Evolutionary conservation across 768 basidiomycete genomes (phyloP).

Genomic region (Lactarius indigo): DNA sequence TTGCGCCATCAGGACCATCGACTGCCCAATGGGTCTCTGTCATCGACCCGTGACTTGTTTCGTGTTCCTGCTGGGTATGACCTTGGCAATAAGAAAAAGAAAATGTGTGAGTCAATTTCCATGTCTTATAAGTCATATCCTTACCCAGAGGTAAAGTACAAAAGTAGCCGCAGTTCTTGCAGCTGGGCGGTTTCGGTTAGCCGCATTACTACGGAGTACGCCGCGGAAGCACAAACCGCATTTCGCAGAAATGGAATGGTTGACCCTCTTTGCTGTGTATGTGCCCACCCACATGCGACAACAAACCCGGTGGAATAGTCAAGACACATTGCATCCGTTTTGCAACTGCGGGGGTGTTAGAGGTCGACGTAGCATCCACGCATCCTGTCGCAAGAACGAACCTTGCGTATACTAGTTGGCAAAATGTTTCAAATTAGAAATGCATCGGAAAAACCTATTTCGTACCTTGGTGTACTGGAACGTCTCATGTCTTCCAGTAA

Average conservation of each 20-base stretch:
- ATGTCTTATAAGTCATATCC: not conserved
- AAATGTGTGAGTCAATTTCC: not conserved
- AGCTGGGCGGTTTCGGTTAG: slow-evolving; percentile 35
- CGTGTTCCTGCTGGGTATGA: slow-evolving; percentile 56
- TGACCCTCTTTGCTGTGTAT: slow-evolving; percentile 42
- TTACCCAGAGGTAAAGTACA: slow-evolving; percentile 54
- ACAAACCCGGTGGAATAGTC: slow-evolving; percentile 40
- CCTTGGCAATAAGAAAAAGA: slow-evolving; percentile 33
- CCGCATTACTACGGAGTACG: not conserved
- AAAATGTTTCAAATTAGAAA: not conserved
- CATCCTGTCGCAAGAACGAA: slow-evolving; percentile 22
- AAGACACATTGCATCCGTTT: slow-evolving; percentile 50
- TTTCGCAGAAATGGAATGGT: slow-evolving; percentile 54
- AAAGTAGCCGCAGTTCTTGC: slow-evolving; percentile 52
- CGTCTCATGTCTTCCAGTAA: slow-evolving; percentile 53
- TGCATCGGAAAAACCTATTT: not conserved
- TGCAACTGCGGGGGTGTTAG: slow-evolving; percentile 36
- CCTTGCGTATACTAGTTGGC: slow-evolving; percentile 49
- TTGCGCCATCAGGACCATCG: slow-evolving; percentile 48
- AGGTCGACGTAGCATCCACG: not conserved
- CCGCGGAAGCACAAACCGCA: slow-evolving; percentile 32
- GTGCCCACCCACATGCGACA: slow-evolving; percentile 46
- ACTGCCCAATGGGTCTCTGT: slow-evolving; percentile 52
- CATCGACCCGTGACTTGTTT: slow-evolving; percentile 63
- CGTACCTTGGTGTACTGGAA: slow-evolving; percentile 61